Evolutionary conservation across 139 green algal species (phyloP), one percentile per base, ranked within the genome.

Genomic region (Marvania coccoides): DNA sequence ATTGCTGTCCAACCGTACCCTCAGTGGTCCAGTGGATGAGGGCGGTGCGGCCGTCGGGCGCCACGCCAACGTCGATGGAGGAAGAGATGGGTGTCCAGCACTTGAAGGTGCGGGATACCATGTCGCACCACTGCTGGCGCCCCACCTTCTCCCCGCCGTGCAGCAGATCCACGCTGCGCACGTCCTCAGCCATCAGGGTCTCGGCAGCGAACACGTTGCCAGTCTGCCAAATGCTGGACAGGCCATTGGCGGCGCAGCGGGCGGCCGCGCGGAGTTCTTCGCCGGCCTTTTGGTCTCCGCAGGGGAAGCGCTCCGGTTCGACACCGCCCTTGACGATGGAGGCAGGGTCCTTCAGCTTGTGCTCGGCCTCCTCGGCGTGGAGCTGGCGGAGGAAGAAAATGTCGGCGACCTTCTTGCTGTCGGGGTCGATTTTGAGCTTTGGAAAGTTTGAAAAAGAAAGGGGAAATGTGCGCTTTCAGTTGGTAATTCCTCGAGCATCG

Each of bases 281-380:
- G 24, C n/a, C 35, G 48, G 26, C 23, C n/a, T 9, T 29, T 40
- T 58, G 37, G 5, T 36, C 19, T 28, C 19, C 7, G 48, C 15
- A 7, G n/a, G 59, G 58, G 9, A 60, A 24, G 34, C 69, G 15
- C 31, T 64, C 33, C 28, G 83, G 72, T 24, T 67, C 45, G 19
- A 51, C 35, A 74, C 54, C 23, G 58, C 51, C 51, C 30, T 59
- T 34, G 30, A 12, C 51, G 10, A 9, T 59, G 42, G 42, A 51
- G 19, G 19, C 19, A 19, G 42, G 42, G 42, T 51, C 42, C 19
- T 51, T 51, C 19, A 51, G 19, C 19, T 51, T 51, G 19, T 51
- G 42, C 42, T 51, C 42, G 19, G 42, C 42, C 19, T 51, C 42
- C 19, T 51, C 42, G 19, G 19, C 19, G 42, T 51, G 42, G 19